Conservation (phyloP, 1,284 basidiomycete species). For the Sphaerobolus stellatus region DNA sequence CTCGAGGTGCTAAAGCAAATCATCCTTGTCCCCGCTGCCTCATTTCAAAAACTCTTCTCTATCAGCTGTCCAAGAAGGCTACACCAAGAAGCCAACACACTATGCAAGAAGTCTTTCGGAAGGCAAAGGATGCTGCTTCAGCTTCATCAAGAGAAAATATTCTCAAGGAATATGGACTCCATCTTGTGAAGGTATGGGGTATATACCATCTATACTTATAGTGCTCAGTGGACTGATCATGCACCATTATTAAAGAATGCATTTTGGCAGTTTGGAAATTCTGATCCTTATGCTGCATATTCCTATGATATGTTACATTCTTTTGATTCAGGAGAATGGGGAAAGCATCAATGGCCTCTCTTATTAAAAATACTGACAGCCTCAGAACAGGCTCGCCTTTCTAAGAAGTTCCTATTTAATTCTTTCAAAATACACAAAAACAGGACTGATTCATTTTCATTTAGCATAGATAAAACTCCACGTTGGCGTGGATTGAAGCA, state of each 20-base stretch:
- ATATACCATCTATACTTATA: no score
- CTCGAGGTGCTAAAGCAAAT: slow-evolving; percentile 21
- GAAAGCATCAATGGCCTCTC: not conserved
- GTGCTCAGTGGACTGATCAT: not conserved
- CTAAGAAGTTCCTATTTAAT: no score
- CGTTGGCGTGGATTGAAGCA: not conserved
- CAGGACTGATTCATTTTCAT: no score
- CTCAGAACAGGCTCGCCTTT: no score
- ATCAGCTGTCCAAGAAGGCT: slow-evolving; percentile 9
- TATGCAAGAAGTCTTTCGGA: not conserved
- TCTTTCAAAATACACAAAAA: no score
- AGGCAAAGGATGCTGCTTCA: not conserved
- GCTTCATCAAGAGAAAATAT: not conserved
- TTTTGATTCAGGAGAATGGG: not conserved
- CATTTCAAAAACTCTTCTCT: slow-evolving; percentile 23
- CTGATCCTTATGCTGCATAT: not conserved
- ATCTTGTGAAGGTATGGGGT: no score
- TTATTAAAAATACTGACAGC: not conserved
- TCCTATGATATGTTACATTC: not conserved
- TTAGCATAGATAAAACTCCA: not conserved
- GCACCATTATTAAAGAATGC: not conserved
- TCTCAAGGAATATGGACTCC: no score
- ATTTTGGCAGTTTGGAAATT: not conserved
- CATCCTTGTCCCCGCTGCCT: slow-evolving; percentile 30
- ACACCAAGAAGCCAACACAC: not conserved